Evolutionary conservation across 2,329 filamentous ascomycete species (phyloP).

Genomic region (Hysterium pulicare): DNA sequence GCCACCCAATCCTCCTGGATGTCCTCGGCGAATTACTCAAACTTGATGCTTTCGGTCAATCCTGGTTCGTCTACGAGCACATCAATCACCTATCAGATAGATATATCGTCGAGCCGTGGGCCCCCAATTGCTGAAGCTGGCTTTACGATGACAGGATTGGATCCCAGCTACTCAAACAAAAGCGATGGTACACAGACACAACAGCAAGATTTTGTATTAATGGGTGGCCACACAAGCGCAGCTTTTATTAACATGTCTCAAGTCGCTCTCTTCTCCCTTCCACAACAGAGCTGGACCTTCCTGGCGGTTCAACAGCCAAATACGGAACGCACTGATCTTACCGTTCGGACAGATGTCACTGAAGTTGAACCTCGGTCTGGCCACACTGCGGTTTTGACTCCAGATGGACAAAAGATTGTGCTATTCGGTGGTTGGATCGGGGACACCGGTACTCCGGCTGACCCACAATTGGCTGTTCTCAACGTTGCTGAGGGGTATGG

Average conservation of each 20-base stretch:
- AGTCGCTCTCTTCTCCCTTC: slow-evolving; percentile 80
- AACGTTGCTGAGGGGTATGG: slow-evolving; percentile 73
- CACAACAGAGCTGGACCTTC: slow-evolving; percentile 84
- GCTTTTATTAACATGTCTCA: slow-evolving; percentile 96
- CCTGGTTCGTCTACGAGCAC: slow-evolving; percentile 40
- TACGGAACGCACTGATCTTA: slow-evolving; percentile 54
- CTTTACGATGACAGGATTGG: slow-evolving; percentile 74
- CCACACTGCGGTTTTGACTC: slow-evolving; percentile 77
- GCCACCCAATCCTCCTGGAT: slow-evolving; percentile 57
- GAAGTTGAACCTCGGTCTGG: slow-evolving; percentile 78
- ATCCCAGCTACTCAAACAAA: slow-evolving; percentile 66
- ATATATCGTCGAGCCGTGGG: slow-evolving; percentile 52
- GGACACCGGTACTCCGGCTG: slow-evolving; percentile 68
- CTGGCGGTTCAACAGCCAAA: slow-evolving; percentile 58
- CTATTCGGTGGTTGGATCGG: slow-evolving; percentile 93
- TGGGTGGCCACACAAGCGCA: slow-evolving; percentile 78
- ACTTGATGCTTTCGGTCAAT: slow-evolving; percentile 68
- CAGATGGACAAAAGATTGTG: slow-evolving; percentile 73
- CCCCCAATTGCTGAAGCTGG: slow-evolving; percentile 79
- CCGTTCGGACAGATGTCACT: slow-evolving; percentile 44
- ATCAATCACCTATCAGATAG: slow-evolving; percentile 44
- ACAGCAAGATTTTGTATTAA: slow-evolving; percentile 72
- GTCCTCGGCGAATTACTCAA: slow-evolving; percentile 71
- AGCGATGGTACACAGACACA: slow-evolving; percentile 62
- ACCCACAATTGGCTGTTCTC: slow-evolving; percentile 76